Evolutionary conservation across 192 early-diverging fungal genomes (phyloP), one percentile per base, ranked within the genome.

Genomic region (Allomyces macrogynus): DNA sequence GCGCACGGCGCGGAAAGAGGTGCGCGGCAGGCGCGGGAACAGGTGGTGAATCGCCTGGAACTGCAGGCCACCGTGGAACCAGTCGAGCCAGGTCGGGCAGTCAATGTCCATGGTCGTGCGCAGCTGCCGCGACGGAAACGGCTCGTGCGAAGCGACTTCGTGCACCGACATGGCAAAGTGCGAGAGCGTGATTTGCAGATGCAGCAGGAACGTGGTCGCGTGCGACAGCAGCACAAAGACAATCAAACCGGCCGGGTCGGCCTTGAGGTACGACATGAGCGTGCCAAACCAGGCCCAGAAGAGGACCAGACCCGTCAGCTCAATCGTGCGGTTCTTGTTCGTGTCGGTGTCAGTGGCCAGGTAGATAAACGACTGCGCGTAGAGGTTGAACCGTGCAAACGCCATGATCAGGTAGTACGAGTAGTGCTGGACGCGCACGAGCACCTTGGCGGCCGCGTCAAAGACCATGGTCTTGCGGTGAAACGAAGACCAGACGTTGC

Each of bases 51-150:
- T 86, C n/a, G 87, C 86, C 74, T 97, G 95, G 78, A 84, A 97
- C 74, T 96, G 93, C 23, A 97, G 78, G 2, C 92, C 94, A 64
- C 95, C 95, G 67, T 97, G 95, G 83, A 93, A 91, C 91, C 91
- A 95, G 73, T 97, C 95, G 61, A 97, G 66, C 87, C 88, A 93
- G 65, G 70, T 72, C 23, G 92, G 87, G 74, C 95, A 97, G 69
- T 91, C 88, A 0, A 97, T 90, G 73, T 97, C 95, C 89, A 95
- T 92, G 32, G 88, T 92, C 0, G 95, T 97, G 64, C 92, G 80
- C 24, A 94, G 74, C 78, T 87, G 87, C 70, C 87, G 86, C 63
- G 83, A 86, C 1, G 89, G 84, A 71, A 90, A 97, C 61, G 86
- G 80, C 73, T 94, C 91, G 65, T 67, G 69, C 0, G 84, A 86